Base-by-base conservation (phyloP, 805 yeast genomes). In the Grigorovia transvaalensis region DNA sequence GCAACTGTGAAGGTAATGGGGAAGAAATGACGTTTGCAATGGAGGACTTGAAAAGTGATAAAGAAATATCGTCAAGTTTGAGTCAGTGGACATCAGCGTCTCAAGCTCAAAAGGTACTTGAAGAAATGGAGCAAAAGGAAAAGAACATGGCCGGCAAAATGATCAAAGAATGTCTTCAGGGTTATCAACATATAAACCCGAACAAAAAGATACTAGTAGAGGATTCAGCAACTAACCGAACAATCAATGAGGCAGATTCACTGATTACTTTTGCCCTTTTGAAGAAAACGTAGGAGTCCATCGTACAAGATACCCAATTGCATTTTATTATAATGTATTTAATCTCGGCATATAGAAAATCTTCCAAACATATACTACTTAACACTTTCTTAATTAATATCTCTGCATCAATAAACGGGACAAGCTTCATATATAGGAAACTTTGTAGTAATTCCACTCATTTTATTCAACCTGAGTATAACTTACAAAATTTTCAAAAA, bases 121-220 rank as follows among this genome's bases (percentile, higher is more conserved):
- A 61, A 29, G 53, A 57, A 9, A 52, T 59, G 7, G 59, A 62
- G 7, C 49, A 51, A 6, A 53, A 53, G 13, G 59, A 59, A 13
- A 54, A 56, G 20, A 44, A 59, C 20, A 66, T 66, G 48, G 74
- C 73, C 48, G 68, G 66, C 50, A 66, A 66, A 35, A 69, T 78
- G 4, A 78, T 85, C 35, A 73, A 78, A 58, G 75, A 75, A 46
- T 85, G 89, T 44, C 69, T 88, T 23, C 62, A 71, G 19, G 84
- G 79, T 13, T 88, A 80, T 62, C 72, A 72, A 51, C 96, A 88
- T 63, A 71, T 79, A 19, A 77, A 82, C 57, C 85, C 89, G 0
- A 29, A 47, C 0, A 49, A 51, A 1, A 47, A 51, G 1, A 43
- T 45, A 7, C 54, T 59, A 9, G 19, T 55, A 8, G 44, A 43